A percentile compares a stretch with the other conserved stretches of the same genome.
Evolutionary conservation across 345 rosid species (phyloP).

Genomic region (Euphorbia tirucalli): DNA sequence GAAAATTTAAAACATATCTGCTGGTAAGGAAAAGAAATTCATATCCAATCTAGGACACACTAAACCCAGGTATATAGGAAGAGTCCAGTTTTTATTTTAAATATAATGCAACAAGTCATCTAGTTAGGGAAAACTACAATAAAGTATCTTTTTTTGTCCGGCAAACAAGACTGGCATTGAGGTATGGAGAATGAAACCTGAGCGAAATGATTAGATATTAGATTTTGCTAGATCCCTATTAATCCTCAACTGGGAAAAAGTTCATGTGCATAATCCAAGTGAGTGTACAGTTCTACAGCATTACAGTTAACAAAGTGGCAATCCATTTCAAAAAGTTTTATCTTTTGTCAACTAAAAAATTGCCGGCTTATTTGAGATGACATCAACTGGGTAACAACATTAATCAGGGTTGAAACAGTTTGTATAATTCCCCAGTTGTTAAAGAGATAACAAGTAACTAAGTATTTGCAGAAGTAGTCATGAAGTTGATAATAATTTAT

Average conservation of each 20-base stretch:
- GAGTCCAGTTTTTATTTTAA: background rate
- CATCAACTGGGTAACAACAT: background rate
- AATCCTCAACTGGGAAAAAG: background rate
- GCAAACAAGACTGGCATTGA: background rate
- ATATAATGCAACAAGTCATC: background rate
- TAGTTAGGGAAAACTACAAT: background rate
- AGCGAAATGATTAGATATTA: too few relatives aligned
- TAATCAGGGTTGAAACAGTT: background rate
- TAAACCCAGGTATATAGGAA: background rate
- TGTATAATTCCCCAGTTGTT: background rate
- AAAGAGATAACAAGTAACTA: background rate
- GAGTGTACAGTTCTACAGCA: background rate
- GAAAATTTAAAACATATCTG: background rate
- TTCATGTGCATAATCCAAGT: background rate
- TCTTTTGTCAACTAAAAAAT: background rate
- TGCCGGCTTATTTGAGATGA: background rate
- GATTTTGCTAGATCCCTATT: background rate
- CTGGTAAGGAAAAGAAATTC: background rate
- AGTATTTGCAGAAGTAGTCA: background rate
- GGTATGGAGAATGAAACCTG: background rate
- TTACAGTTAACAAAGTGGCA: background rate
- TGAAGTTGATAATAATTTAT: background rate
- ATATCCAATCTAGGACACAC: background rate
- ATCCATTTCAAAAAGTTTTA: background rate
- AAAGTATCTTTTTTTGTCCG: background rate